Percentiles rank a stretch among this genome's conserved stretches.
These are phyloP conservation scores for Sindora glabra DNA, from an alignment of 306 rosid genomes.

Conservation along the genomic window DNA sequence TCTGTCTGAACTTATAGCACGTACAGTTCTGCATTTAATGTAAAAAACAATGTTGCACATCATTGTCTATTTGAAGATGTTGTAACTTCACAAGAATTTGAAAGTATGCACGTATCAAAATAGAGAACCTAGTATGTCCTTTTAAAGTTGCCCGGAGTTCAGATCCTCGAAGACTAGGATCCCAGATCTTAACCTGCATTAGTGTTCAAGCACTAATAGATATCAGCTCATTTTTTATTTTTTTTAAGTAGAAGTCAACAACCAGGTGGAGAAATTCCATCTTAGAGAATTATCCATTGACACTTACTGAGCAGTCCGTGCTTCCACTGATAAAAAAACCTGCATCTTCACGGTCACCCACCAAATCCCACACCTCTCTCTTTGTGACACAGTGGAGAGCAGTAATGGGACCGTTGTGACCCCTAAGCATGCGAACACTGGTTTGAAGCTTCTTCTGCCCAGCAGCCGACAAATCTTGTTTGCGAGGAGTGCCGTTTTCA, in stretches of 20 bases:
- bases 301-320: conserved; percentile 82
- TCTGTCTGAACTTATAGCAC: conserved; percentile 90
- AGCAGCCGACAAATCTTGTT: conserved; percentile 57
- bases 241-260: conserved; percentile 3
- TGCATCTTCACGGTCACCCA: conserved; percentile 99
- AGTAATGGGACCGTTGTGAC: conserved; percentile 87
- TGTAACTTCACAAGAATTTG: background rate
- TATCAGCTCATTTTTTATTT: conserved; percentile 2
- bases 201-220: conserved; percentile 16
- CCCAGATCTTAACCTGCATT: conserved; percentile 94
- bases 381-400: conserved; percentile 97
- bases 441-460: conserved; percentile 94
- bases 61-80: conserved; percentile 8
- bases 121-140: conserved; percentile 77
- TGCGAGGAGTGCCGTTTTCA: conserved; percentile 72
- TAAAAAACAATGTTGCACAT: conserved; percentile 12
- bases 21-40: conserved; percentile 63
- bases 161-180: conserved; percentile 95
- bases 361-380: conserved; percentile 99
- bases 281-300: background rate
- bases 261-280: conserved; percentile 6
- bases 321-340: conserved; percentile 98
- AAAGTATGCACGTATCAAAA: background rate
- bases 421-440: conserved; percentile 86
- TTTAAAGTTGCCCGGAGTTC: conserved; percentile 93